phyloP scores from a whole-genome alignment of 805 yeast species.

The Cyberlindnera maritima region DNA sequence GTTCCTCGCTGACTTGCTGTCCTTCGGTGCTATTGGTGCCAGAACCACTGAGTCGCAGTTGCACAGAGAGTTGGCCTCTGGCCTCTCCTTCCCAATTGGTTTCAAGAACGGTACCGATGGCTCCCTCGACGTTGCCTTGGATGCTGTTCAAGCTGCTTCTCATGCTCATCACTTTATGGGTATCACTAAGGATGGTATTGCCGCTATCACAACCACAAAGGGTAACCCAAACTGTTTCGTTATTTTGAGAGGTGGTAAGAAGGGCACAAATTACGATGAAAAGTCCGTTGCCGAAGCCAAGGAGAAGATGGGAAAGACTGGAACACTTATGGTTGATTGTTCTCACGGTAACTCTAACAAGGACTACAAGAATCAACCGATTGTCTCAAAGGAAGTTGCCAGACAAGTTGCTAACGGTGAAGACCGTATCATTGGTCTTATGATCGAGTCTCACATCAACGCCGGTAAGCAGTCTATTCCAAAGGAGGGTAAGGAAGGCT shows the following conservation, averaged over 20 bases:
- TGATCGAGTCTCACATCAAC: constrained; percentile 90
- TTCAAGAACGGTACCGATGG: constrained; percentile 99
- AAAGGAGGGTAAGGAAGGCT: constrained; percentile 67
- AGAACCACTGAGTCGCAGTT: constrained; percentile 98
- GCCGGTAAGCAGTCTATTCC: constrained; percentile 93
- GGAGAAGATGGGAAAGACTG: constrained; percentile 48
- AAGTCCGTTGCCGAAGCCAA: constrained; percentile 75
- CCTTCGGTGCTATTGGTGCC: constrained; percentile 98
- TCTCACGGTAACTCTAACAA: constrained; percentile 97
- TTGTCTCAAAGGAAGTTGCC: constrained; percentile 79
- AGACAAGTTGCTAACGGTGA: constrained; percentile 83
- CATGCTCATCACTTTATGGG: constrained; percentile 95
- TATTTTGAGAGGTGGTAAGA: constrained; percentile 93
- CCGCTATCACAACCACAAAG: constrained; percentile 93
- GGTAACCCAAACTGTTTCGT: constrained; percentile 95
- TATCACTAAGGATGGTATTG: constrained; percentile 95
- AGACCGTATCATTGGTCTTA: constrained; percentile 78
- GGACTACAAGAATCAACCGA: constrained; percentile 93
- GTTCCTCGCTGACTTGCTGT: constrained; percentile 83
- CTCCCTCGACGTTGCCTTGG: constrained; percentile 85
- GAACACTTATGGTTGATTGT: constrained; percentile 88
- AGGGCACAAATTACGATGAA: constrained; percentile 89
- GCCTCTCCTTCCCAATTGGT: constrained; percentile 97
- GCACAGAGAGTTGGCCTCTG: constrained; percentile 96
- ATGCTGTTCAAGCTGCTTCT: constrained; percentile 90